phyloP scores from a whole-genome alignment of 1,284 basidiomycete species.

The Mycena citricolor region DNA sequence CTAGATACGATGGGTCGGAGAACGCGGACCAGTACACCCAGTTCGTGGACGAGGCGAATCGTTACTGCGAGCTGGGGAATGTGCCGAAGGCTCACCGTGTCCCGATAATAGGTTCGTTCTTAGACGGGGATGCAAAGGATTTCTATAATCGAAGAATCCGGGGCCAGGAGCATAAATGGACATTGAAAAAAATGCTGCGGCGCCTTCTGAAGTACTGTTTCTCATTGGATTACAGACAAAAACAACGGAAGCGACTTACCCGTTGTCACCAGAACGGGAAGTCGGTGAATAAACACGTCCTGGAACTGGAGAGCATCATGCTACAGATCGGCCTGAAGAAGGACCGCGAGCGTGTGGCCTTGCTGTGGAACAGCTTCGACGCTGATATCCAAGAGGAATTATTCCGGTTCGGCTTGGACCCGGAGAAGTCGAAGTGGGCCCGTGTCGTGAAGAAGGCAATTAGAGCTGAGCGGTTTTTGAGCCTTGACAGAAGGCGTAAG shows the following conservation, averaged over 20 bases:
- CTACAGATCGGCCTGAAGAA: background rate
- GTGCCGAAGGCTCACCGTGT: conserved; percentile 4
- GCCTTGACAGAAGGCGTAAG: background rate
- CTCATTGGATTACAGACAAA: conserved; percentile 6
- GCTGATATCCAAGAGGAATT: conserved; percentile 8
- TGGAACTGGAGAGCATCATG: conserved; percentile 1
- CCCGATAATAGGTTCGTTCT: conserved; percentile 3
- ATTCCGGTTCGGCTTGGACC: conserved; percentile 3
- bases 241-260: conserved; percentile 1
- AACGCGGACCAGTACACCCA: conserved; percentile 1
- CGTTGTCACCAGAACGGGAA: conserved; percentile 8
- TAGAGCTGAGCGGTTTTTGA: conserved; percentile 4
- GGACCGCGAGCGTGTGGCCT: conserved; percentile 11
- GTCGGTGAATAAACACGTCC: conserved; percentile 6
- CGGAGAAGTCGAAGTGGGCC: conserved; percentile 8
- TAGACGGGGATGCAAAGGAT: conserved; percentile 2
- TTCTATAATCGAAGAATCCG: conserved; percentile 7
- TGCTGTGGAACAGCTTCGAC: conserved; percentile 10
- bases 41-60: conserved; percentile 1
- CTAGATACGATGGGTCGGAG: conserved; percentile 4
- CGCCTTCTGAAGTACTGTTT: conserved; percentile 11
- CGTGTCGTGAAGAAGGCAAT: conserved; percentile 3
- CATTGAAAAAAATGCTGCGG: background rate
- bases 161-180: background rate
- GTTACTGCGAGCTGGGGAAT: conserved; percentile 1